A percentile compares a stretch with the other conserved stretches of the same genome.
Evolutionary conservation across 257 asterid species (phyloP).

Genomic region (Forsythia suspensa): DNA sequence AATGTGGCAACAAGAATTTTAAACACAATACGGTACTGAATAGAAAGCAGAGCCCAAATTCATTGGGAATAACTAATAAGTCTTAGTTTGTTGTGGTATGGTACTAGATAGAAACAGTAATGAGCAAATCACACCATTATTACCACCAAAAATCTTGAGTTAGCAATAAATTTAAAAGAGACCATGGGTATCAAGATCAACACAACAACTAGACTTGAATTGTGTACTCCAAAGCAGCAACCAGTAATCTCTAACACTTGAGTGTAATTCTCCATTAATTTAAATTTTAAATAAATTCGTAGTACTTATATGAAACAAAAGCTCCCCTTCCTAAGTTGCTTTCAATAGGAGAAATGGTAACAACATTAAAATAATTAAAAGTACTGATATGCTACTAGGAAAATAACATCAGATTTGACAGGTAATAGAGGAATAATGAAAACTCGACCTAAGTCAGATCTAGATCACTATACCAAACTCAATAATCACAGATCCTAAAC

Average conservation of each 20-base stretch:
- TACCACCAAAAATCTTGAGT: background rate
- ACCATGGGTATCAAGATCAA: background rate
- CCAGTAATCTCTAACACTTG: background rate
- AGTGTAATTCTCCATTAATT: background rate
- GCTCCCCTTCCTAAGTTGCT: background rate
- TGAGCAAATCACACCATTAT: background rate
- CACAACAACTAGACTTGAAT: background rate
- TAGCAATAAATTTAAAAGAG: background rate
- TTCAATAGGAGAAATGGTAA: background rate
- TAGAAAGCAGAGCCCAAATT: background rate
- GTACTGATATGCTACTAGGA: background rate
- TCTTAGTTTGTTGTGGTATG: background rate
- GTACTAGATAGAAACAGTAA: background rate
- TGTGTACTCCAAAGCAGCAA: background rate
- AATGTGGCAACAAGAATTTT: background rate
- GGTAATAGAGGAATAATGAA: background rate
- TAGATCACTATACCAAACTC: conserved; percentile 11
- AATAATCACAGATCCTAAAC: conserved; percentile 24
- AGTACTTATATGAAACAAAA: background rate
- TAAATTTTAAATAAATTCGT: background rate
- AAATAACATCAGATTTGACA: background rate
- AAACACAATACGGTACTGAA: background rate
- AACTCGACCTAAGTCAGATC: background rate
- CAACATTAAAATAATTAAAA: background rate
- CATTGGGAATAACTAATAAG: background rate